These are phyloP conservation scores for Candida quercuum DNA, from an alignment of 805 yeast genomes.

Conservation along the genomic window DNA sequence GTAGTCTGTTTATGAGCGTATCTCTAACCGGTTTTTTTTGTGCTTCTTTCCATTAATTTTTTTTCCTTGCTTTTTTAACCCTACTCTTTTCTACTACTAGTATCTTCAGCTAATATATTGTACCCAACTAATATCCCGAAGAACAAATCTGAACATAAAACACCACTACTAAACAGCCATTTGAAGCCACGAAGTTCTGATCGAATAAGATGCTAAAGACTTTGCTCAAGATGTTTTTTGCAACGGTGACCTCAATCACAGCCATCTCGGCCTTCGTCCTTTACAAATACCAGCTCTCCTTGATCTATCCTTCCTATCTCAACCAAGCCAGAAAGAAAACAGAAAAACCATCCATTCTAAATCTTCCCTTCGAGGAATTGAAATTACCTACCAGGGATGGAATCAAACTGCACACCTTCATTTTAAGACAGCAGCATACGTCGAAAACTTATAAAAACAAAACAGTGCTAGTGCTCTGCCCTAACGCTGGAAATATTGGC, in stretches of 20 bases:
- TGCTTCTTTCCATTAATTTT: too few species aligned
- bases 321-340: slow-evolving; percentile 69
- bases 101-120: too few species aligned
- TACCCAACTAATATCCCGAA: too few species aligned
- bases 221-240: slow-evolving; percentile 31
- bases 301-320: slow-evolving; percentile 81
- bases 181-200: too few species aligned
- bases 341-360: slow-evolving; percentile 71
- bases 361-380: slow-evolving; percentile 59
- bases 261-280: slow-evolving; percentile 44
- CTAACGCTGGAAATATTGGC: slow-evolving; percentile 96
- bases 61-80: too few species aligned
- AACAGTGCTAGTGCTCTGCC: slow-evolving; percentile 75
- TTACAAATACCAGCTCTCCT: slow-evolving; percentile 53
- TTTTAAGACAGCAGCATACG: slow-evolving; percentile 44
- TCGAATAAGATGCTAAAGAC: not conserved
- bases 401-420: slow-evolving; percentile 58
- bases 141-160: too few species aligned
- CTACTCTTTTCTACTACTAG: too few species aligned
- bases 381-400: slow-evolving; percentile 65
- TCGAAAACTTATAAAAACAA: slow-evolving; percentile 41
- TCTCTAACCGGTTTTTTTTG: too few species aligned
- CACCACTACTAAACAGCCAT: too few species aligned
- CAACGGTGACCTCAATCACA: slow-evolving; percentile 39
- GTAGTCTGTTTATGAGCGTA: too few species aligned